Base-by-base conservation (phyloP, 495 filamentous ascomycete species). In the Pyrenula aspistea region DNA sequence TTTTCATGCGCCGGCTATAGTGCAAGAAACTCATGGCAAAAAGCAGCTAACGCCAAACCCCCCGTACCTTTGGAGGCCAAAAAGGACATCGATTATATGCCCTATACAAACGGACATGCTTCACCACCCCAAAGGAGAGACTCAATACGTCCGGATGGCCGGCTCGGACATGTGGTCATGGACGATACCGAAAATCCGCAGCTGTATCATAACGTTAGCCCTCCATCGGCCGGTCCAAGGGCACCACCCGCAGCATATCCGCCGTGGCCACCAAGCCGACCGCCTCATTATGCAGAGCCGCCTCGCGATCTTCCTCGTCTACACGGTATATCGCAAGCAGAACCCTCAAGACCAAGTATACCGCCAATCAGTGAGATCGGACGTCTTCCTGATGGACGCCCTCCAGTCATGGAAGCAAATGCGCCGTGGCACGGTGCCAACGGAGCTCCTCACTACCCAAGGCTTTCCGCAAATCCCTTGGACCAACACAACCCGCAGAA, bases 1-100 rank as follows among this genome's bases (percentile, higher is more conserved):
- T 96, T 96, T 68, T 74, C 90, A 22, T 98, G 93, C 66, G 87
- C 90, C 63, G 93, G 93, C n/a, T 98, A 98, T 70, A 86, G 86
- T 62, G 85, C 79, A 58, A 84, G 79, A 72, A 85, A 71, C 62
- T 82, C 74, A 68, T 92, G 87, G 87, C 78, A 83, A 57, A 84
- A 85, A 65, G 78, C 79, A 20, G 78, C 71, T 65, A 83, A 64
- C 61, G 59, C 73, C 47, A 84, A 82, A 61, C 60, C 80, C 2
- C 86, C 88, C 47, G 77, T 94, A 60, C 89, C 84, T 49, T 78
- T 95, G 23, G 88, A 94, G 68, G 91, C 89, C 8, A 95, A 93
- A 71, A 88, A 90, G 60, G 73, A 84, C 62, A 81, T 85, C 71
- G 56, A 81, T 61, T 67, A 24, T 24, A 10, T 24, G 8, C 19